These are phyloP conservation scores for Eucalyptus decipiens DNA, from an alignment of 345 rosid genomes.

Conservation along the genomic window DNA sequence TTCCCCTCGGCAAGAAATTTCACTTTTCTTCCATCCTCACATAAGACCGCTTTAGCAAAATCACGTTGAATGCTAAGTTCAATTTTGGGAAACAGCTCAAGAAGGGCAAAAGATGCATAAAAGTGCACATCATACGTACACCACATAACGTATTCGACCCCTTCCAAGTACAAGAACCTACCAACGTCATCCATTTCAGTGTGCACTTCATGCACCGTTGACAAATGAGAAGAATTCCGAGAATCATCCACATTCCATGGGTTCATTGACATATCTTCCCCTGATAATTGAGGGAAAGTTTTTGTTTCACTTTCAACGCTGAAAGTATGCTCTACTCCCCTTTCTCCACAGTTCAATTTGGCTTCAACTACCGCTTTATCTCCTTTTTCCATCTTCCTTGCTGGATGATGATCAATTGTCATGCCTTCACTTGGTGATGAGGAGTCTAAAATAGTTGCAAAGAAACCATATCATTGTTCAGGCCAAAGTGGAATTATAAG, in stretches of 20 bases:
- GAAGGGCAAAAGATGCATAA: slow-evolving; percentile 95
- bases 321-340: background rate
- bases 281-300: background rate
- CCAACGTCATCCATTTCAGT: slow-evolving; percentile 68
- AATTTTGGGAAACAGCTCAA: slow-evolving; percentile 80
- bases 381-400: slow-evolving; percentile 5
- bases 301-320: background rate
- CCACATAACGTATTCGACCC: slow-evolving; percentile 97
- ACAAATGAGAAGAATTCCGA: background rate
- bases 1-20: slow-evolving; percentile 90
- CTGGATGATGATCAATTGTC: slow-evolving; percentile 12
- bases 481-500: background rate
- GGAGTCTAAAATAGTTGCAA: slow-evolving; percentile 37
- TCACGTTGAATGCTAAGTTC: slow-evolving; percentile 94
- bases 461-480: background rate
- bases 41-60: slow-evolving; percentile 90
- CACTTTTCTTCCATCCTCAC: slow-evolving; percentile 92
- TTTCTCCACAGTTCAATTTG: background rate
- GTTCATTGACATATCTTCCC: slow-evolving; percentile 6
- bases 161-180: slow-evolving; percentile 93
- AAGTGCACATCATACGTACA: slow-evolving; percentile 96
- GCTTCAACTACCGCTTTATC: slow-evolving; percentile 13
- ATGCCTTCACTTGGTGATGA: slow-evolving; percentile 12
- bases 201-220: slow-evolving; percentile 7
- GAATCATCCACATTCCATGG: slow-evolving; percentile 5